Base-by-base conservation (phyloP, 2,329 filamentous ascomycete genomes). In the Diaporthe citrichinensis region DNA sequence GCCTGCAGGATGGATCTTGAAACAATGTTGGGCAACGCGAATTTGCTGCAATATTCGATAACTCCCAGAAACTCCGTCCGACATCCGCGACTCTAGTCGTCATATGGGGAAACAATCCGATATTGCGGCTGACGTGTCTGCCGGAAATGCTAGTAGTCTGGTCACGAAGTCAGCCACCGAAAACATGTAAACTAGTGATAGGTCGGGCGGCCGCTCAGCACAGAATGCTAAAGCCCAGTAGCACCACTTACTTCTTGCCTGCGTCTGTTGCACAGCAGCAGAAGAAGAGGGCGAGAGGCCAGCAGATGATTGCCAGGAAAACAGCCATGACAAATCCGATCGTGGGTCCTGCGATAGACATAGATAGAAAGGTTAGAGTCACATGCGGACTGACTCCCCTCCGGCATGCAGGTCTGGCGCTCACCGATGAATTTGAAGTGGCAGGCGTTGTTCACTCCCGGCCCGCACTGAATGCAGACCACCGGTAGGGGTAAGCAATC, bases 251-350 rank as follows among this genome's bases (percentile, higher is more conserved):
- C 71, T 71, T 76, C 71, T 74, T 76, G 25, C 74, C 74, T 25
- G 74, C 49, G 34, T 74, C 74, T 49, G 74, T 76, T 31, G 62
- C 74, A 25, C 74, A 76, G 49, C 74, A 76, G 20, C 71, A 69
- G 31, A 65, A 76, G 20, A 76, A 34, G 39, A 76, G 55, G 58
- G 74, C 73, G 15, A 74, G 71, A n/a, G 74, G 74, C 74, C 71
- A 76, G 20, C 71, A 74, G 25, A 76, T n/a, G 72, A 76, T 31
- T 17, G 75, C 75, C 3, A 74, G 65, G 5, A 74, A 15, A 17
- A 76, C 75, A n/a, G 72, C 75, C 15, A 74, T 36, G 20, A 41
- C 59, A 25, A 76, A 74, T n/a, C 75, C 72, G 10, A 76, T 76
- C 20, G 72, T 76, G 20, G 74, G 74, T 8, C 74, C 74, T 76